phyloP scores from a whole-genome alignment of 805 yeast genomes.

The Gaillardinia entomophila region DNA sequence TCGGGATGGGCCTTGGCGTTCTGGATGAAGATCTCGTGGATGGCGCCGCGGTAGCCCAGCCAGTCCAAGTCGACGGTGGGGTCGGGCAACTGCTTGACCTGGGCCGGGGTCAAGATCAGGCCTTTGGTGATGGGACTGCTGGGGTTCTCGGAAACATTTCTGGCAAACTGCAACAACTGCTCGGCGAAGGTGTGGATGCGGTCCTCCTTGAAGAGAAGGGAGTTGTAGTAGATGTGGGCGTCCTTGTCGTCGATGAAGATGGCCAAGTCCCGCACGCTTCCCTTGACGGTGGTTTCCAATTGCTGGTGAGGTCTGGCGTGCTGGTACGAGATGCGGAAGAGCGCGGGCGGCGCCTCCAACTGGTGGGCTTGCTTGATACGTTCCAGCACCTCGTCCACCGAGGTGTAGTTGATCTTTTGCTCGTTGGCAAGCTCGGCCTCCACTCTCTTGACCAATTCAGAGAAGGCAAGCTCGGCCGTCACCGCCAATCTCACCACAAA shows the following conservation, averaged over 20 bases:
- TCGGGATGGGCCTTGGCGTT: constrained; percentile 85
- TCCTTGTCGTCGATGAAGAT: constrained; percentile 34
- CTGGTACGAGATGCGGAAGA: constrained; percentile 59
- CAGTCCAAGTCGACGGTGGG: constrained; percentile 86
- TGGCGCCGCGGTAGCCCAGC: constrained; percentile 89
- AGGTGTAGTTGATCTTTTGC: constrained; percentile 34
- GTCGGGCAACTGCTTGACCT: constrained; percentile 64
- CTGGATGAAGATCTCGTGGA: constrained; percentile 88
- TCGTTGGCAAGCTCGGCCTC: constrained; percentile 31
- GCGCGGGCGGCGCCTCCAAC: constrained; percentile 53
- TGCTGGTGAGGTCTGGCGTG: constrained; percentile 34
- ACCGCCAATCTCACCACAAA: constrained; percentile 61
- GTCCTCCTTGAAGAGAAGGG: constrained; percentile 62
- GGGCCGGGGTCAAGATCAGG: constrained; percentile 64
- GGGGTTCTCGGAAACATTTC: constrained; percentile 25
- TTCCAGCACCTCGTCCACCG: constrained; percentile 52
- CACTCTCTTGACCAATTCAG: constrained; percentile 44
- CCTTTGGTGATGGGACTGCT: constrained; percentile 50
- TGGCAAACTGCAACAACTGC: constrained; percentile 57
- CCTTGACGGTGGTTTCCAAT: constrained; percentile 42
- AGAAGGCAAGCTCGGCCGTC: constrained; percentile 50
- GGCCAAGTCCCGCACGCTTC: constrained; percentile 62
- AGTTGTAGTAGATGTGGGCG: constrained; percentile 60
- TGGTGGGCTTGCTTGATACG: constrained; percentile 44
- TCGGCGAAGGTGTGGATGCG: constrained; percentile 68